phyloP scores from a whole-genome alignment of 345 rosid genomes.

The Turnera subulata region DNA sequence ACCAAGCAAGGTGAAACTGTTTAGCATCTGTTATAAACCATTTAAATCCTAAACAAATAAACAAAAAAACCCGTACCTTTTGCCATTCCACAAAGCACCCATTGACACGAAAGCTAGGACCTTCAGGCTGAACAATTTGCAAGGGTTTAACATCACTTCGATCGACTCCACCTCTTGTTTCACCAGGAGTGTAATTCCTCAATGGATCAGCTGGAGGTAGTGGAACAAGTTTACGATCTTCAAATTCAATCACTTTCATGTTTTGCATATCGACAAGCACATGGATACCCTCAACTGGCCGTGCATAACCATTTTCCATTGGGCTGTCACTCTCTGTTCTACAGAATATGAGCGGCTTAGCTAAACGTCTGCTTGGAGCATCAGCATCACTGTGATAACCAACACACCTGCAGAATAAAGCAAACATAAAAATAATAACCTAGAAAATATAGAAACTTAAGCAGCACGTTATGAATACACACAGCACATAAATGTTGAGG shows the following conservation, averaged over 20 bases:
- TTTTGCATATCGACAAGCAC: constrained; percentile 88
- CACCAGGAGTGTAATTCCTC: constrained; percentile 85
- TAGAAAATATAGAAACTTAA: too few relatives aligned
- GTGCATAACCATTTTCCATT: constrained; percentile 96
- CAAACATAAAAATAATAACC: background rate
- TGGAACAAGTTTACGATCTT: constrained; percentile 85
- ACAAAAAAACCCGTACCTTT: constrained; percentile 45
- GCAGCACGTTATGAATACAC: too few relatives aligned
- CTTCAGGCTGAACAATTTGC: constrained; percentile 82
- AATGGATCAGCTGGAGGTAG: constrained; percentile 86
- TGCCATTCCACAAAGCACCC: constrained; percentile 88
- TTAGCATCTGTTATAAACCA: constrained; percentile 11
- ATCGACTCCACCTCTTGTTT: constrained; percentile 87
- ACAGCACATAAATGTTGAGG: background rate
- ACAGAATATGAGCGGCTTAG: constrained; percentile 87
- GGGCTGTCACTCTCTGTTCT: constrained; percentile 93
- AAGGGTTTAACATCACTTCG: constrained; percentile 90
- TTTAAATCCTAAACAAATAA: background rate
- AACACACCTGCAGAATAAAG: constrained; percentile 56
- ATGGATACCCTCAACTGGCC: constrained; percentile 85
- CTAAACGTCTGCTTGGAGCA: constrained; percentile 79
- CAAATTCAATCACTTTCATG: constrained; percentile 82
- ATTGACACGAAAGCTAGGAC: constrained; percentile 86
- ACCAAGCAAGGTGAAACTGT: constrained; percentile 18
- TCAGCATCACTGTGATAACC: constrained; percentile 81